A percentile compares a stretch with the other conserved stretches of the same genome.
phyloP scores from a whole-genome alignment of 2,329 filamentous ascomycete species.

The Conoideocrella luteorostrata region DNA sequence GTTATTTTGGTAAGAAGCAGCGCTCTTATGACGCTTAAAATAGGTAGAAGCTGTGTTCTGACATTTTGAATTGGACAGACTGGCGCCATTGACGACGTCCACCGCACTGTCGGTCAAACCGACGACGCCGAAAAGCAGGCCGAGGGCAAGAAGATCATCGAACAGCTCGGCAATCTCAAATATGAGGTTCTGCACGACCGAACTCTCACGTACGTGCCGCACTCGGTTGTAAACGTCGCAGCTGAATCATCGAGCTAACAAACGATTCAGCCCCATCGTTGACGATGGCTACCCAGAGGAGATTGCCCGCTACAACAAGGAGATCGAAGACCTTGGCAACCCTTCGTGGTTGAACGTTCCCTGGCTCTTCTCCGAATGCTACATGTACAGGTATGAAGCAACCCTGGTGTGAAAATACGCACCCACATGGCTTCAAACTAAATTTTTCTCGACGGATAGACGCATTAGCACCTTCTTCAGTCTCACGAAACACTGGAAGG shows the following conservation, averaged over 20 bases:
- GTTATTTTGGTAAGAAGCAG: conserved; percentile 69
- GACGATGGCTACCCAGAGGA: conserved; percentile 79
- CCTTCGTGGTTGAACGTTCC: conserved; percentile 77
- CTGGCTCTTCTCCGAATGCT: conserved; percentile 93
- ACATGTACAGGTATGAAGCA: conserved; percentile 65
- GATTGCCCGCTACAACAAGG: conserved; percentile 76
- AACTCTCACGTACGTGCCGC: conserved; percentile 56
- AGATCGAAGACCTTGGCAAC: conserved; percentile 66
- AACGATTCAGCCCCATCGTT: conserved; percentile 52
- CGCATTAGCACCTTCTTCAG: conserved; percentile 76
- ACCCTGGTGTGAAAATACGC: not conserved
- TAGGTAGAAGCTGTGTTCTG: not conserved
- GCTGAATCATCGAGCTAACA: not conserved
- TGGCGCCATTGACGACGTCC: conserved; percentile 88
- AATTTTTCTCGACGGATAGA: too few species aligned
- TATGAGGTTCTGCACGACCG: conserved; percentile 93
- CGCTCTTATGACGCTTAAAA: not conserved
- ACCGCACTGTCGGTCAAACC: conserved; percentile 59
- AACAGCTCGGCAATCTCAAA: conserved; percentile 74
- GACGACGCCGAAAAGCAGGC: conserved; percentile 57
- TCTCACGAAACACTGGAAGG: conserved; percentile 74
- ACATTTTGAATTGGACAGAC: conserved; percentile 49
- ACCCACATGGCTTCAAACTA: too few species aligned
- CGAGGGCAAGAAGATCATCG: conserved; percentile 83
- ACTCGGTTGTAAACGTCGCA: not conserved